Evolutionary conservation across 1,139 yeast genomes (phyloP).

Genomic region (Diutina pseudorugosa): DNA sequence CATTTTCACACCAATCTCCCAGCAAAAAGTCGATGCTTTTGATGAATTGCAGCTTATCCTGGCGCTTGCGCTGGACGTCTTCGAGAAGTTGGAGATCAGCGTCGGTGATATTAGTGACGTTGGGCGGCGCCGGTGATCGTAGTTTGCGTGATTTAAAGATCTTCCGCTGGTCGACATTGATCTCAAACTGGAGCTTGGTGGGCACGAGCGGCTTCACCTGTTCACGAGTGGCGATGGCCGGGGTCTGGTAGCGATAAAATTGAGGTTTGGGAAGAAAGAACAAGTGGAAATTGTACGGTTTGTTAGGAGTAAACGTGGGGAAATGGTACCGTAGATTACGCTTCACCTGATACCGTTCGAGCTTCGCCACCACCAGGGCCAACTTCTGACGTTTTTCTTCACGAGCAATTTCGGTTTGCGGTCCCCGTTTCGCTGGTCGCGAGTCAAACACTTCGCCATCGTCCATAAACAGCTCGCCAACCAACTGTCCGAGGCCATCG

Average conservation of each 20-base stretch:
- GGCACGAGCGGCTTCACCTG: slow-evolving; percentile 48
- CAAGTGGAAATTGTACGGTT: slow-evolving; percentile 52
- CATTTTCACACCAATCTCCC: slow-evolving; percentile 25
- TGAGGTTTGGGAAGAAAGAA: slow-evolving; percentile 55
- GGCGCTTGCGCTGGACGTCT: slow-evolving; percentile 13
- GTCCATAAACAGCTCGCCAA: background rate
- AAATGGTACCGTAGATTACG: slow-evolving; percentile 37
- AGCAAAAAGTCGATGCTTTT: slow-evolving; percentile 22
- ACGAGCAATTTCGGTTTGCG: slow-evolving; percentile 9
- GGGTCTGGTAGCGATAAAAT: slow-evolving; percentile 39
- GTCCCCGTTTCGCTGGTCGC: background rate
- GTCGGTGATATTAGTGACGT: slow-evolving; percentile 16
- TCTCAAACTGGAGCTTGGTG: slow-evolving; percentile 34
- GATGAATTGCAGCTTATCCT: slow-evolving; percentile 11
- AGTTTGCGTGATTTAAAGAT: slow-evolving; percentile 22
- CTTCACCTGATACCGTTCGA: slow-evolving; percentile 21
- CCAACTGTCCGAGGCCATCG: slow-evolving; percentile 29
- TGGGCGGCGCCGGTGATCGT: slow-evolving; percentile 5
- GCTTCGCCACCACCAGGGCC: slow-evolving; percentile 17
- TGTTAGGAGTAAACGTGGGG: slow-evolving; percentile 49
- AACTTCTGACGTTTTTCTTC: slow-evolving; percentile 16
- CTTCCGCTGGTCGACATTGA: slow-evolving; percentile 35
- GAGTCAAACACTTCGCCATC: background rate
- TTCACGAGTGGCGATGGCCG: slow-evolving; percentile 30
- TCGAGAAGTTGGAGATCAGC: slow-evolving; percentile 22